Conservation (phyloP, 2,329 filamentous ascomycete genomes). For the Gremmenia infestans region DNA sequence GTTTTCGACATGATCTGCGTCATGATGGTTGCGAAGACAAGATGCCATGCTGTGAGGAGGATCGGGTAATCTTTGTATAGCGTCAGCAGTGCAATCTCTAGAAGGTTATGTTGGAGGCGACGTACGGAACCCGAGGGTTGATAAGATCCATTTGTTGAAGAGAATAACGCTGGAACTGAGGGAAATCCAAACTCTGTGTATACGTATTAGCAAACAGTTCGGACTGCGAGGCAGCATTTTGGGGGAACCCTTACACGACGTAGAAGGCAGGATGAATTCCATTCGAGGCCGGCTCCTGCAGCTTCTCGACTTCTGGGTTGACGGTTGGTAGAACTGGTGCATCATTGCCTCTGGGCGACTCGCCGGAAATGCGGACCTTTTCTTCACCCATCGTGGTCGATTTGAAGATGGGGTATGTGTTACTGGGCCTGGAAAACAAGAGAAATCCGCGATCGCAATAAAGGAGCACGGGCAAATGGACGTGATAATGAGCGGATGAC, state of each 20-base stretch:
- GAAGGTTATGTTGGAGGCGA: conserved; percentile 11
- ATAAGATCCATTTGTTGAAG: conserved; percentile 98
- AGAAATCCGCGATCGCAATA: conserved; percentile 15
- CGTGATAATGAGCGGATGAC: conserved; percentile 13
- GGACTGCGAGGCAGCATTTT: not conserved
- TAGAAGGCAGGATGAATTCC: conserved; percentile 64
- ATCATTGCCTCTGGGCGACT: conserved; percentile 56
- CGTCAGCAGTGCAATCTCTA: conserved; percentile 27
- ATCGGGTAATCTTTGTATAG: conserved; percentile 57
- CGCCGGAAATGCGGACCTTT: conserved; percentile 79
- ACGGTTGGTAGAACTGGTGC: conserved; percentile 69
- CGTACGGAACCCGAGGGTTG: conserved; percentile 79
- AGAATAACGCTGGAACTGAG: conserved; percentile 92
- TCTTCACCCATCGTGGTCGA: conserved; percentile 60
- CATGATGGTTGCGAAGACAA: conserved; percentile 87
- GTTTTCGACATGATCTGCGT: conserved; percentile 90
- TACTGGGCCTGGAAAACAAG: conserved; percentile 14
- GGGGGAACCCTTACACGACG: conserved; percentile 53
- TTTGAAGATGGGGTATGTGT: conserved; percentile 10
- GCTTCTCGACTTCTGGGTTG: conserved; percentile 65
- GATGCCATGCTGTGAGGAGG: conserved; percentile 92
- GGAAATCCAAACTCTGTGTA: conserved; percentile 76
- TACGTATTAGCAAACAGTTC: conserved; percentile 12
- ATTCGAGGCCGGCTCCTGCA: conserved; percentile 42
- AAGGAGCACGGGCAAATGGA: conserved; percentile 10